Evolutionary conservation across 179 eudicot genomes (phyloP).

Genomic region (Vitellaria paradoxa): DNA sequence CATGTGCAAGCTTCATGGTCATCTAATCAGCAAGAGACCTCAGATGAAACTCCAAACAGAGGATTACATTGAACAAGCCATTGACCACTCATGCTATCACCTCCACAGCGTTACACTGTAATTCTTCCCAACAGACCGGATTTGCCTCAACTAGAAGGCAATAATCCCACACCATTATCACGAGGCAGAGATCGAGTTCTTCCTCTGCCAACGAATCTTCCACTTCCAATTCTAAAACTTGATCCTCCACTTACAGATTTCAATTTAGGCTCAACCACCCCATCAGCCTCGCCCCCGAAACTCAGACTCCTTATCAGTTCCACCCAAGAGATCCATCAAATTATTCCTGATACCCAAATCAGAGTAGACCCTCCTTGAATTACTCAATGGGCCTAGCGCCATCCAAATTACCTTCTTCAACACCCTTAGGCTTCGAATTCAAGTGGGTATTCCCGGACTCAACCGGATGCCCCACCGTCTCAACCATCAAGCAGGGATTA

Average conservation of each 20-base stretch:
- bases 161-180: slow-evolving; percentile 17
- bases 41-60: slow-evolving; percentile 5
- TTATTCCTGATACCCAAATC: slow-evolving; percentile 81
- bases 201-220: slow-evolving; percentile 21
- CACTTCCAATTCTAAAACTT: slow-evolving; percentile 39
- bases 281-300: slow-evolving; percentile 35
- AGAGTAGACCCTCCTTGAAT: slow-evolving; percentile 68
- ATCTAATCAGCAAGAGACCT: neutral
- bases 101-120: neutral
- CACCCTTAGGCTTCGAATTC: slow-evolving; percentile 33
- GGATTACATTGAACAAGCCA: slow-evolving; percentile 4
- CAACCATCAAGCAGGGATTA: slow-evolving; percentile 91
- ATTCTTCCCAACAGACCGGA: slow-evolving; percentile 21
- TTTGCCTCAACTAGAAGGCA: slow-evolving; percentile 12
- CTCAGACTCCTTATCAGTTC: slow-evolving; percentile 14
- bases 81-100: neutral
- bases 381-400: slow-evolving; percentile 31
- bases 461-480: slow-evolving; percentile 54
- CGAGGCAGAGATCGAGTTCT: slow-evolving; percentile 17
- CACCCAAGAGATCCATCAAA: slow-evolving; percentile 70
- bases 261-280: slow-evolving; percentile 15
- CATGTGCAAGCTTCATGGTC: slow-evolving; percentile 7
- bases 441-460: slow-evolving; percentile 25
- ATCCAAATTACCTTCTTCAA: slow-evolving; percentile 25
- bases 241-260: slow-evolving; percentile 25